Evolutionary conservation across 176 grass and related monocot genomes (phyloP), one percentile per base, ranked within the genome.

Genomic region (Aegilops tauschii): DNA sequence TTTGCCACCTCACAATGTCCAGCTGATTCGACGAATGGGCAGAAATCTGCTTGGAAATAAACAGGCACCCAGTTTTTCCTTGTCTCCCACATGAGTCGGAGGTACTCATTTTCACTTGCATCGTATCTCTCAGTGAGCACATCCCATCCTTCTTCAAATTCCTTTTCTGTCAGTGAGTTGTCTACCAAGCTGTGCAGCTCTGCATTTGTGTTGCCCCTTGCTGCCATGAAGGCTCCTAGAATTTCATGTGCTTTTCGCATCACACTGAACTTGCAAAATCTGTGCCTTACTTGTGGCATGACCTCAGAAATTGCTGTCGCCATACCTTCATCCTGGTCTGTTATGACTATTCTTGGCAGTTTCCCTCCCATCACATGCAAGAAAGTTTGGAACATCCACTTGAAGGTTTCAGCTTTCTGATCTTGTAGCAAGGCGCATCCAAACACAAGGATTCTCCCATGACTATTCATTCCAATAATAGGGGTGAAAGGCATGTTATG

Each of bases 111-210:
- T 32, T 82, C 75, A 75, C 32, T 69, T 42, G 84, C n/a, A 27
- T 54, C 16, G 6, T 80, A 89, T 39, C 56, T 80, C 54, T 73
- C 49, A 74, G 85, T 65, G 40, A 89, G 76, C 7, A 39, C 44
- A 65, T n/a, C 29, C 87, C 86, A 82, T 77, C 39, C 80, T 12
- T 68, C 69, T 73, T 87, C 64, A 40, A 87, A 87, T 69, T 81
- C 76, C 21, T 52, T 64, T 56, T 76, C 67, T 4, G 36, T 74
- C 3, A 75, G 16, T 59, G 62, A 31, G 54, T 76, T 37, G 18
- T 84, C 36, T 44, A 82, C 65, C 5, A 82, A 58, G 32, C 27
- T 4, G 9, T 30, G 20, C 59, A 82, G 18, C 28, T 88, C 79
- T 9, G 66, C 54, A 35, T 10, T 83, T 14, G 76, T 66, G 17